phyloP scores from a whole-genome alignment of 2,329 filamentous ascomycete genomes.

The Apiospora koreana region DNA sequence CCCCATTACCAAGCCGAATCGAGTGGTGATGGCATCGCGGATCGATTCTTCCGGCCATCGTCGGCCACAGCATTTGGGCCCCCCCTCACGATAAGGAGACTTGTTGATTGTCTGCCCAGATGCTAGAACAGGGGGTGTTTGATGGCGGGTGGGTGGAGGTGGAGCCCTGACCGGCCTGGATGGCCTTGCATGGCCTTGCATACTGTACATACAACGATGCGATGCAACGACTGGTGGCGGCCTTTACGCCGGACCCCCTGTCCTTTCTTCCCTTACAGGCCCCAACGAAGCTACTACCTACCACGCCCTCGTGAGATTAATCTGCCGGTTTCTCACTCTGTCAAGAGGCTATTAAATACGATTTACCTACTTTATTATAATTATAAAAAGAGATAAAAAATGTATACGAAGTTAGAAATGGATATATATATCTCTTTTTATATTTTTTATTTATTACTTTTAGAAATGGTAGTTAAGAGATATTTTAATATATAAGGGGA shows the following conservation, averaged over 20 bases:
- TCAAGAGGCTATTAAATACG: no score
- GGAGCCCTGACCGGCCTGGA: neutral
- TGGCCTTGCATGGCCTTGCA: neutral
- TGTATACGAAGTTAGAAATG: no score
- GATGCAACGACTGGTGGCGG: neutral
- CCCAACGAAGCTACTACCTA: no score
- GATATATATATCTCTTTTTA: no score
- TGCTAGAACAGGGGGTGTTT: neutral
- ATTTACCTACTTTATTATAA: no score
- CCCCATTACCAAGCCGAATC: neutral
- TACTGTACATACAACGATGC: no score
- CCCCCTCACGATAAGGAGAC: neutral
- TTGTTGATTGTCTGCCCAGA: neutral
- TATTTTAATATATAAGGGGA: no score
- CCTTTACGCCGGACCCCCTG: conserved; percentile 2
- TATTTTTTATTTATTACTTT: no score
- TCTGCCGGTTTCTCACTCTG: no score
- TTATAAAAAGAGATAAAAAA: no score
- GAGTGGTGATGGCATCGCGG: neutral
- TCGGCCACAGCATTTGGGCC: neutral
- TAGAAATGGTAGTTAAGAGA: no score
- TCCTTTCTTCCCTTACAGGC: neutral
- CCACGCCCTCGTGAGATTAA: no score
- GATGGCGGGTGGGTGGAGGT: neutral
- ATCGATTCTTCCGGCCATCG: neutral